Evolutionary conservation across 805 yeast species (phyloP).

Genomic region (Tetrapisispora iriomotensis): DNA sequence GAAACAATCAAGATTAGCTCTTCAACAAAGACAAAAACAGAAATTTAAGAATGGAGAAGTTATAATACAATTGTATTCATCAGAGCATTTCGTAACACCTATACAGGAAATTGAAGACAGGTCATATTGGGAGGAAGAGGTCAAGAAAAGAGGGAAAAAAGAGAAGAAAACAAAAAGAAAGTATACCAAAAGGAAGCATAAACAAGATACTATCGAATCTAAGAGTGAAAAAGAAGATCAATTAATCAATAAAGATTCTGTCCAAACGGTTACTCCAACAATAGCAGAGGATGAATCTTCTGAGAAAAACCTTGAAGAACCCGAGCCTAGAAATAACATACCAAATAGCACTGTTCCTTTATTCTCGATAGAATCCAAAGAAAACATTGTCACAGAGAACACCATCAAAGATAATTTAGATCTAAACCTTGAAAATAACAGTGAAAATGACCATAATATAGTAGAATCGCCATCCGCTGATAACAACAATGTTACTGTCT

Average conservation of each 20-base stretch:
- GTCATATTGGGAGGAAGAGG: constrained; percentile 34
- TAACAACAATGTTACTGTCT: too few species aligned
- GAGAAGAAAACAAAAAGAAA: constrained; percentile 34
- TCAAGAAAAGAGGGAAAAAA: constrained; percentile 33
- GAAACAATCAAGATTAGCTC: constrained; percentile 65
- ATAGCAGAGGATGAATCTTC: neutral
- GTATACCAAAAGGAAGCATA: constrained; percentile 28
- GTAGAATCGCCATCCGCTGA: too few species aligned
- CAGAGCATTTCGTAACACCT: constrained; percentile 42
- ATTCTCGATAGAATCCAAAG: too few species aligned
- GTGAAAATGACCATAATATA: too few species aligned
- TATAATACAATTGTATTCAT: constrained; percentile 14
- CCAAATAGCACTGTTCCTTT: too few species aligned
- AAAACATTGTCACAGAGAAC: too few species aligned
- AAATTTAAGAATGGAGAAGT: constrained; percentile 43
- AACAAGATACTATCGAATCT: neutral
- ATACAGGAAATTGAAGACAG: constrained; percentile 48
- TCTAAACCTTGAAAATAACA: too few species aligned
- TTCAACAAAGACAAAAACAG: constrained; percentile 54
- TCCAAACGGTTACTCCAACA: too few species aligned
- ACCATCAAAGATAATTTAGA: too few species aligned
- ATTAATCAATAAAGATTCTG: neutral
- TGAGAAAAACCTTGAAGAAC: neutral
- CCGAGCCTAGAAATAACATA: neutral
- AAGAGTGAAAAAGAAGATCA: neutral